phyloP scores from a whole-genome alignment of 306 rosid species.

The Calophaca sinica region DNA sequence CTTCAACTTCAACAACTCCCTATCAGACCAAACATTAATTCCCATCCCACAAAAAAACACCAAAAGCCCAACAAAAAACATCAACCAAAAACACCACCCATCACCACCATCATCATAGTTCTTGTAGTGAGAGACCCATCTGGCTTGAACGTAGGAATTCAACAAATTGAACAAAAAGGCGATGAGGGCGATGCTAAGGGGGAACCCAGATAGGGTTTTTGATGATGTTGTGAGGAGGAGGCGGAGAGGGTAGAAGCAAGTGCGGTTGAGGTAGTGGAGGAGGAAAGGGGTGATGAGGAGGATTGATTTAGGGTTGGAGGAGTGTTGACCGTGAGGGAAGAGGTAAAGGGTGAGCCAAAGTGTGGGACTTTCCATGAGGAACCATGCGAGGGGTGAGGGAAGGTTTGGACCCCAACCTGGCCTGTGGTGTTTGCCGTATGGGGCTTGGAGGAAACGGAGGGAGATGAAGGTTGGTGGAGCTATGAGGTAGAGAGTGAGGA shows the following conservation, averaged over 20 bases:
- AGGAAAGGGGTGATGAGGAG: slow-evolving; percentile 67
- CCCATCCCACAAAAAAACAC: slow-evolving; percentile 66
- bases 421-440: slow-evolving; percentile 78
- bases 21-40: slow-evolving; percentile 72
- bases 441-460: slow-evolving; percentile 79
- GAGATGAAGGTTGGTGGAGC: slow-evolving; percentile 70
- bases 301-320: slow-evolving; percentile 62
- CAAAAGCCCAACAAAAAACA: slow-evolving; percentile 49
- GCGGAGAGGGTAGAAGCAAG: slow-evolving; percentile 71
- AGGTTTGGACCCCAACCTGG: slow-evolving; percentile 88
- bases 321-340: slow-evolving; percentile 65
- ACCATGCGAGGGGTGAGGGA: slow-evolving; percentile 77
- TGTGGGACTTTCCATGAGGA: slow-evolving; percentile 88
- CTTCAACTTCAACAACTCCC: slow-evolving; percentile 66
- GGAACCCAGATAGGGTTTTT: slow-evolving; percentile 50
- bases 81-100: slow-evolving; percentile 59
- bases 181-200: slow-evolving; percentile 58
- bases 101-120: slow-evolving; percentile 48
- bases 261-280: slow-evolving; percentile 74
- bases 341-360: slow-evolving; percentile 76
- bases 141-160: slow-evolving; percentile 71
- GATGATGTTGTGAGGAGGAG: slow-evolving; percentile 29
- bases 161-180: slow-evolving; percentile 67
- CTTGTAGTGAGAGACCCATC: slow-evolving; percentile 70
- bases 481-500: slow-evolving; percentile 57